Evolutionary conservation across 2,329 filamentous ascomycete genomes (phyloP), one percentile per base, ranked within the genome.

Genomic region (Hypomyces rosellus): DNA sequence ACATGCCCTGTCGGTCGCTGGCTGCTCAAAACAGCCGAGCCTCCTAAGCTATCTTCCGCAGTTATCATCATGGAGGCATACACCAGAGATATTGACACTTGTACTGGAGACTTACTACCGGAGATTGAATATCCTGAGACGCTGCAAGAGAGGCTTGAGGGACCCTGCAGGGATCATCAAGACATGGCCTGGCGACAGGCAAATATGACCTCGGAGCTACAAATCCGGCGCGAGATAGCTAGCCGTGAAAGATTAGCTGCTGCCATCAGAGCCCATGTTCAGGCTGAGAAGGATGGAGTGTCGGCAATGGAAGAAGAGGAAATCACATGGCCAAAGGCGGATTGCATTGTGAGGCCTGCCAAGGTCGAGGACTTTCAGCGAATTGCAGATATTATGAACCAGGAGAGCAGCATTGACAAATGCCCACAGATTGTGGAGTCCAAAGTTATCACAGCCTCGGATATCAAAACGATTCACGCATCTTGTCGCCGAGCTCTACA

Each of bases 361-460:
- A 54, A 42, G 1, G 46, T 55, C 1, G 25, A 47, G 0, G 75
- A 80, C 47, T 66, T 76, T 43, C 47, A 51, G 0, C 61, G 55
- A 1, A 69, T 78, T n/a, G 60, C 64, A 0, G 51, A 55, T 0
- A 73, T 79, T 4, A 72, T 78, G 57, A 77, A 78, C 39, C 42
- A 59, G 3, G 76, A 78, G 46, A 61, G 68, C 8, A 12, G 39
- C 2, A 20, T 41, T 3, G 20, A 48, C 1, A 13, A 37, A 8
- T 56, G 45, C n/a, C 56, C 63, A 2, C 61, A 66, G 34, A 20
- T 65, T 2, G 39, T 60, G 4, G 45, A 55, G 8, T 43, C 55
- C 6, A 40, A 40, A 1, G 57, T 65, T 1, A 57, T 69, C 22
- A 65, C 63, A 7, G 57, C 64, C 0, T 50, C 59, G 1, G 70